A percentile compares a stretch with the other conserved stretches of the same genome.
Conservation (phyloP, 108 stramenopile genomes). For the Cyclotella distinguenda region DNA sequence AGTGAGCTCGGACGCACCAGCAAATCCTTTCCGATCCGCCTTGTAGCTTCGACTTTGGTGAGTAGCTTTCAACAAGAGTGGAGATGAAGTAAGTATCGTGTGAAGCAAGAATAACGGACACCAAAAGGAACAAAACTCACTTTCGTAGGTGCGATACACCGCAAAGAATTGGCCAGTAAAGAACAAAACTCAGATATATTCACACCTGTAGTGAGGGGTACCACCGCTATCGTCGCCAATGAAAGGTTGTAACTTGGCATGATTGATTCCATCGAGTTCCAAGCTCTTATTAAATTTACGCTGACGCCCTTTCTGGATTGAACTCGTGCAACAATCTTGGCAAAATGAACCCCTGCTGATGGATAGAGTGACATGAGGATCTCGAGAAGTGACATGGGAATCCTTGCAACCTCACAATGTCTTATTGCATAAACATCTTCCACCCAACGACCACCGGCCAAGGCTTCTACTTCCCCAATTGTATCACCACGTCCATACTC, state of each 20-base stretch:
- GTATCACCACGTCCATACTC: conserved; percentile 56
- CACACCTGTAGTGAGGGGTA: conserved; percentile 43
- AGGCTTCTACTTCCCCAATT: conserved; percentile 44
- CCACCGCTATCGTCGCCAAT: conserved; percentile 57
- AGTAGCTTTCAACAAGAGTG: too few species aligned
- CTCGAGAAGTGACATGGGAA: conserved; percentile 44
- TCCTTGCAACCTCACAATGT: conserved; percentile 46
- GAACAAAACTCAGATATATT: conserved; percentile 41
- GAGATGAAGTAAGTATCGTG: too few species aligned
- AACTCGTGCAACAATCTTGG: conserved; percentile 41
- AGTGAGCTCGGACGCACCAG: conserved; percentile 33
- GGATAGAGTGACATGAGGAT: conserved; percentile 43
- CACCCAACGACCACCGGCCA: conserved; percentile 37
- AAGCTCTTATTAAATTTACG: background rate
- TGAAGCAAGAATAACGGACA: too few species aligned
- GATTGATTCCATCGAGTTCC: conserved; percentile 8
- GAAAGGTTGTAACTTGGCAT: conserved; percentile 50
- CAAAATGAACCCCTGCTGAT: conserved; percentile 48
- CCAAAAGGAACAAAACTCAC: too few species aligned
- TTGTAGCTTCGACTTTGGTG: conserved; percentile 34
- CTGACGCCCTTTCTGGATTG: conserved; percentile 11
- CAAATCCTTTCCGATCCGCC: conserved; percentile 33
- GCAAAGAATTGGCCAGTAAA: conserved; percentile 19
- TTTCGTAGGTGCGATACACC: conserved; percentile 50
- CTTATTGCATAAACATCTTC: conserved; percentile 48